Evolutionary conservation across 768 basidiomycete genomes (phyloP), one percentile per base, ranked within the genome.

Genomic region (Leucocoprinus leucothites): DNA sequence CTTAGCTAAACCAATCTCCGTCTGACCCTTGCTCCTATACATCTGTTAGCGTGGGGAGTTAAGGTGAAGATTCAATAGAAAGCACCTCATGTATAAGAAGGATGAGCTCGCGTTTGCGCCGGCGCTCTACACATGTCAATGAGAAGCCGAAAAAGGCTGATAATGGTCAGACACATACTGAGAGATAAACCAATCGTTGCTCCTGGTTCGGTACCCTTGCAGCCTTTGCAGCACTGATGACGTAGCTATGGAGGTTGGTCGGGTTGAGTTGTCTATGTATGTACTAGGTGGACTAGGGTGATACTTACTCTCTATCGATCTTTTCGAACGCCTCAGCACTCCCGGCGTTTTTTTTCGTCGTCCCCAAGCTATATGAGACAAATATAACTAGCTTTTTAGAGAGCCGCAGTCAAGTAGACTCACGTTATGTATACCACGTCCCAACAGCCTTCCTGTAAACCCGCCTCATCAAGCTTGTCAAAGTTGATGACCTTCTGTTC

Each of bases 391-490:
- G 4, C 18, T 21, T 3, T 19, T 8, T 16, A 46, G 47, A 25
- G 21, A 21, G 14, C 3, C 45, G 53, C 7, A 11, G 26, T 16
- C 3, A 47, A 16, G 13, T 36, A 41, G 7, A 76, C 81, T 44
- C 57, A 85, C 74, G 87, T 77, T 57, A 93, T 82, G 63, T 84
- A 86, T 0, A 93, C 84, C 19, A 87, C 83, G 67, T 91, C 88
- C 84, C 86, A 90, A 42, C 78, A 80, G 8, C 75, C 79, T 0
- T 78, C 73, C 42, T 75, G 74, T 60, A 89, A 60, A 4, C 74
- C 77, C 2, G 77, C 72, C 43, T 75, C 74, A 7, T 75, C 76
- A 5, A 86, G 62, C 54, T 83, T 84, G 62, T 91, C 88, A 61
- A 87, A 89, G 65, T 89, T 81, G 51, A 89, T 75, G 1, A 70